Conservation (phyloP, 805 yeast genomes). For the Candida saitoana region DNA sequence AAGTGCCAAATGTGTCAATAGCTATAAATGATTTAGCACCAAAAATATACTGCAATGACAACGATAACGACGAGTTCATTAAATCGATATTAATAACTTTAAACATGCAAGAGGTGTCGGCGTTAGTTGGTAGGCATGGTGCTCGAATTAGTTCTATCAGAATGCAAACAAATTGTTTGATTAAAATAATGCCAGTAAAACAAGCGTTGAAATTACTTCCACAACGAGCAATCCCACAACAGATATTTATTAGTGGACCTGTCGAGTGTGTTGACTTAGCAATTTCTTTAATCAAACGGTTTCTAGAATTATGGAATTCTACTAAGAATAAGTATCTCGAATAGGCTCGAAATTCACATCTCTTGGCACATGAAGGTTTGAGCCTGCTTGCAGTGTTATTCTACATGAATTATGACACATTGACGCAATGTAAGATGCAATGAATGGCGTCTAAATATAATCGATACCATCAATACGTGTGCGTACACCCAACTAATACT, state of each 20-base stretch:
- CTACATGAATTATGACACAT: too few species aligned
- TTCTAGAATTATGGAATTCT: constrained; percentile 1
- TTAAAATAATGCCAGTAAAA: constrained; percentile 16
- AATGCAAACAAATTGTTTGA: constrained; percentile 18
- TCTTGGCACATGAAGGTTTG: too few species aligned
- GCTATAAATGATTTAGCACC: neutral
- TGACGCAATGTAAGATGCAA: too few species aligned
- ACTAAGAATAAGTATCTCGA: neutral
- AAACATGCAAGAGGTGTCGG: constrained; percentile 12
- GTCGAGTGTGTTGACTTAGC: constrained; percentile 14
- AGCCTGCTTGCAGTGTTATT: too few species aligned
- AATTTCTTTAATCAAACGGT: constrained; percentile 8
- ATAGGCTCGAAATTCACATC: too few species aligned
- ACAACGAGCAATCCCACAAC: constrained; percentile 14
- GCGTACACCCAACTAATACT: too few species aligned
- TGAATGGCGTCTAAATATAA: too few species aligned
- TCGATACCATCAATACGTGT: too few species aligned
- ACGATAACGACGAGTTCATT: neutral
- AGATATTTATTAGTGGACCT: constrained; percentile 15
- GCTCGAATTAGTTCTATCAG: constrained; percentile 19
- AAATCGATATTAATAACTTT: neutral
- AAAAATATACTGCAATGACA: neutral
- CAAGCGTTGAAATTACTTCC: constrained; percentile 4
- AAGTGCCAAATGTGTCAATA: neutral
- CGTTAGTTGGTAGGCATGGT: constrained; percentile 24